Base-by-base conservation (phyloP, 148 eudicot genomes). In the Fagopyrum tataricum region DNA sequence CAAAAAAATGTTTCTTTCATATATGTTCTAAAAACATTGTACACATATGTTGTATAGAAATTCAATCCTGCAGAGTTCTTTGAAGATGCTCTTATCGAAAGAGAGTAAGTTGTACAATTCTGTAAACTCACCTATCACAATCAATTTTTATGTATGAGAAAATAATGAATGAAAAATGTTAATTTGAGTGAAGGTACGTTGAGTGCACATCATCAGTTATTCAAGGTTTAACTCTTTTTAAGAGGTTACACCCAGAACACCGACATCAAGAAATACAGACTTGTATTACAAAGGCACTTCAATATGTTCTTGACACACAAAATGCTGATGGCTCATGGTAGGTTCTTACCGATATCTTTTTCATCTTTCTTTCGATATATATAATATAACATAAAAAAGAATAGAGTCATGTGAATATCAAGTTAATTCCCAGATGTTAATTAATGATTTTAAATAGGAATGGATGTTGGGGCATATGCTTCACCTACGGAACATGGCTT, bases 311-410 rank as follows among this genome's bases (percentile, higher is more conserved):
- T 58, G 78, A 85, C 43, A 59, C 73, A 23, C 90, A 87, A 44
- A 72, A 46, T 71, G 84, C 83, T 7, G 87, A 87, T 76, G 91
- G 91, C 13, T 87, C 91, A 56, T 87, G 88, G 91, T 87, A 80
- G 9, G 39, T 0, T 47, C 47, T 44, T 44, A 10, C n/a, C n/a
- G n/a, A n/a, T n/a, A n/a, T n/a, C 47, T n/a, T n/a, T n/a, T n/a
- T n/a, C n/a, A n/a, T n/a, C n/a, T n/a, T n/a, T 44, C 9, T 44
- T 44, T 44, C 9, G 5, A 44, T n/a, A n/a, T n/a, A n/a, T n/a
- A n/a, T n/a, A n/a, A n/a, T n/a, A n/a, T n/a, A n/a, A n/a, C n/a
- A n/a, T n/a, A n/a, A n/a, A n/a, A n/a, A n/a, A n/a, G n/a, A n/a
- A n/a, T n/a, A n/a, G n/a, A n/a, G n/a, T n/a, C n/a, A n/a, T n/a